phyloP scores from a whole-genome alignment of 1,284 basidiomycete genomes.

The Pascua sp. region DNA sequence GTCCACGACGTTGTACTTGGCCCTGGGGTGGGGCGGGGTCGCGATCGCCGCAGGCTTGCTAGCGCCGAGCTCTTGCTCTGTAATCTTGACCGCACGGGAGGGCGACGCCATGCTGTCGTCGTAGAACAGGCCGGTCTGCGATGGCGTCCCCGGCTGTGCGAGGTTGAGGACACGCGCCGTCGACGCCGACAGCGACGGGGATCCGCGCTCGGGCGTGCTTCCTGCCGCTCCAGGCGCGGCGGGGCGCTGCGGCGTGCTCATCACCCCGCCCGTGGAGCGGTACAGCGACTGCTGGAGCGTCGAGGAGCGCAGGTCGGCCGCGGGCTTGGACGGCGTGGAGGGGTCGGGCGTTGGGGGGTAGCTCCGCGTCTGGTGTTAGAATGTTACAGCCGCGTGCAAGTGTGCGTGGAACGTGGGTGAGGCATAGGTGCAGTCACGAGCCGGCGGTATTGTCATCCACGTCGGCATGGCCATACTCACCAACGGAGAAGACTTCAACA shows the following conservation, averaged over 20 bases:
- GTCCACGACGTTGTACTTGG: conserved; percentile 37
- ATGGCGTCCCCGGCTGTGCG: conserved; percentile 15
- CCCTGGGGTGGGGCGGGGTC: conserved; percentile 2
- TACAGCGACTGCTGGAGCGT: conserved; percentile 13
- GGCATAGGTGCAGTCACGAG: background rate
- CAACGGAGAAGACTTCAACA: conserved; percentile 35
- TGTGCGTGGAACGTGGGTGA: background rate
- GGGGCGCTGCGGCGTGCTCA: conserved; percentile 2
- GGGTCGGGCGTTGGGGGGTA: conserved; percentile 9
- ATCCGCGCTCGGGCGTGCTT: conserved; percentile 3
- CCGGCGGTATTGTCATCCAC: too few species aligned
- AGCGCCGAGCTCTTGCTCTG: background rate
- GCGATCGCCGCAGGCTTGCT: background rate
- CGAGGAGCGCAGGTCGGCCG: background rate
- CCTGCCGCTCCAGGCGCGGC: background rate
- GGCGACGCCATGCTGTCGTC: conserved; percentile 16
- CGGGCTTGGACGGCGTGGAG: too few species aligned
- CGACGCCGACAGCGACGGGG: conserved; percentile 24
- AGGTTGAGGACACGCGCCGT: conserved; percentile 35
- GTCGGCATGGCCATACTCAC: conserved; percentile 20
- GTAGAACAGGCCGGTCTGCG: conserved; percentile 34
- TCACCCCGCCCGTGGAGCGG: conserved; percentile 1
- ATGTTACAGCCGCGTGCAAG: background rate
- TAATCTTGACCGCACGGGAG: conserved; percentile 5
- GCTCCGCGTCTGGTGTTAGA: conserved; percentile 11